These are phyloP conservation scores for Fusarium hainanense DNA, from an alignment of 2,329 filamentous ascomycete species.

Conservation along the genomic window DNA sequence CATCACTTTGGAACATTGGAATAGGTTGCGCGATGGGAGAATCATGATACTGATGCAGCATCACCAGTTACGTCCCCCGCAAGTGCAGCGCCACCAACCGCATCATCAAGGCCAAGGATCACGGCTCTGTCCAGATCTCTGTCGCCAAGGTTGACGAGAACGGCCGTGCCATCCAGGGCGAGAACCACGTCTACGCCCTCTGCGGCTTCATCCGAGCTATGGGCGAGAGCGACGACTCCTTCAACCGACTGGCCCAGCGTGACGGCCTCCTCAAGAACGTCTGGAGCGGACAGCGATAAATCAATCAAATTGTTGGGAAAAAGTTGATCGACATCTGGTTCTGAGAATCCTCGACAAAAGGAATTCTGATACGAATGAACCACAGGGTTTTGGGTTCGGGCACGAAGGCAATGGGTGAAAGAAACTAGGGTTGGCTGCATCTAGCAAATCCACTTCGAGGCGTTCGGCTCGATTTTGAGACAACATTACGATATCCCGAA, in stretches of 20 bases:
- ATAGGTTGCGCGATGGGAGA: slow-evolving; percentile 29
- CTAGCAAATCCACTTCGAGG: slow-evolving; percentile 60
- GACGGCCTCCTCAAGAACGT: slow-evolving; percentile 98
- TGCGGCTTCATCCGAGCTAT: slow-evolving; percentile 98
- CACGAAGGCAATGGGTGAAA: slow-evolving; percentile 55
- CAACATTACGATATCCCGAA: slow-evolving; percentile 50
- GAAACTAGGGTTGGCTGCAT: slow-evolving; percentile 57
- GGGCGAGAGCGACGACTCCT: slow-evolving; percentile 95
- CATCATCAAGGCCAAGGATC: slow-evolving; percentile 99
- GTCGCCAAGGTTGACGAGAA: slow-evolving; percentile 99
- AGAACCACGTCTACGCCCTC: slow-evolving; percentile 97
- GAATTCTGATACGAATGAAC: slow-evolving; percentile 44
- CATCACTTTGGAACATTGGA: slow-evolving; percentile 33
- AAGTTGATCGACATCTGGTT: slow-evolving; percentile 43
- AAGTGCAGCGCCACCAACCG: slow-evolving; percentile 99
- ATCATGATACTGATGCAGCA: slow-evolving; percentile 46
- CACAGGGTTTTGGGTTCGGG: slow-evolving; percentile 50
- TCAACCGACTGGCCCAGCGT: slow-evolving; percentile 95
- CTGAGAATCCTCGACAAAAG: slow-evolving; percentile 40
- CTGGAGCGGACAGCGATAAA: slow-evolving; percentile 82
- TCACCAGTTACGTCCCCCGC: slow-evolving; percentile 89
- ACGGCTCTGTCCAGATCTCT: slow-evolving; percentile 97
- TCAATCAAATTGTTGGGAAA: slow-evolving; percentile 35
- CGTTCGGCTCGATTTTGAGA: slow-evolving; percentile 60
- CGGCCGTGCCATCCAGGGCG: slow-evolving; percentile 90